Evolutionary conservation across 805 yeast genomes (phyloP), one percentile per base, ranked within the genome.

Genomic region (Cyberlindnera suaveolens): DNA sequence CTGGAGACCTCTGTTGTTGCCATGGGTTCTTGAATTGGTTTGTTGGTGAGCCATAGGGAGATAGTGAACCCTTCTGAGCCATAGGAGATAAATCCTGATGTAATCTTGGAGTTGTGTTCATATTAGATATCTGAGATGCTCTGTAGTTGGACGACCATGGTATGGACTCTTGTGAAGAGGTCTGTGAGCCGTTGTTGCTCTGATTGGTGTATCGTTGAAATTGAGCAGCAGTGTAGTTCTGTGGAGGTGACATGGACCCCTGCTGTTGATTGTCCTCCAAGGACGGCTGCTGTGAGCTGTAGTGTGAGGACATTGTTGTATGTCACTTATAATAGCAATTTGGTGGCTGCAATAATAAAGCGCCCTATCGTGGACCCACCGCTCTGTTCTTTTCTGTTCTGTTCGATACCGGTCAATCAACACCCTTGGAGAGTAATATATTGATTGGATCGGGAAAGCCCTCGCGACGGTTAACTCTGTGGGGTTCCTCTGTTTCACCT

Each of bases 21-120:
- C 62, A 58, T 11, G 62, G 60, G 37, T 57, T 56, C 34, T 52
- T 58, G 46, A 58, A 54, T 23, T 56, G 58, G 19, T 51, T 49
- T 2, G 59, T 56, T 14, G 62, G 61, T 5, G 62, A 58, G 9
- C 60, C 56, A 43, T 42, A 56, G 1, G 62, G 61, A 1, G 61
- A 56, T 5, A 17, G 31, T 32, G 41, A 37, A 20, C 38, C 42
- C 36, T 36, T 32, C 18, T 34, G 37, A 13, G 27, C 27, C 11
- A 6, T 41, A 6, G 7, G 30, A 9, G 41, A 42, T 37, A 38
- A 45, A 41, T 34, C 44, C 15, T 23, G 48, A 34, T 6, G 44
- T 26, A 51, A 15, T 13, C 52, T 50, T n/a, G 61, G 58, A 2
- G 56, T 45, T 23, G 44, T 35, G 29, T 52, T 46, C 43, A 49